These are phyloP conservation scores for Pichia sp. DNA, from an alignment of 1,139 yeast genomes.

Conservation along the genomic window DNA sequence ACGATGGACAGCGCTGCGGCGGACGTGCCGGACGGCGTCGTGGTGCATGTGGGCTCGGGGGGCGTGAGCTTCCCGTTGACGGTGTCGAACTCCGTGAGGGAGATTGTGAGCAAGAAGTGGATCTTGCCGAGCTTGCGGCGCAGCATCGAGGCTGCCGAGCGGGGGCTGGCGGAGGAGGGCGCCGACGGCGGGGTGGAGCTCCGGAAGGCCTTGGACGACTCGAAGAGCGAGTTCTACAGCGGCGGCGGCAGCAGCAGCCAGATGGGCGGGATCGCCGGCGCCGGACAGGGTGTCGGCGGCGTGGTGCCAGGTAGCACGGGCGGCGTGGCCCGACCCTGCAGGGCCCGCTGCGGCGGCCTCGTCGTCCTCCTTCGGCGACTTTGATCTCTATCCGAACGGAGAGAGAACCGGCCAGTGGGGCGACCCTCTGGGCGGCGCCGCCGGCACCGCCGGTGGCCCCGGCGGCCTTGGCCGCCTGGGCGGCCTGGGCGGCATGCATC, in stretches of 20 bases:
- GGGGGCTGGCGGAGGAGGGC: not conserved
- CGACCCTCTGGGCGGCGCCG: not conserved
- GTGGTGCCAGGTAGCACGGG: not conserved
- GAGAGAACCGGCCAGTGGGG: not conserved
- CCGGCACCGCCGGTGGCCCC: slow-evolving; percentile 38
- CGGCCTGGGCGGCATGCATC: slow-evolving; percentile 49
- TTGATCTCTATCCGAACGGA: slow-evolving; percentile 5
- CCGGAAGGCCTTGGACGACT: not conserved
- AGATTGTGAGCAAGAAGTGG: not conserved
- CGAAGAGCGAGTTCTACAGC: not conserved
- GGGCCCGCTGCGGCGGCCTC: not conserved
- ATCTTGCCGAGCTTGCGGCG: slow-evolving; percentile 1
- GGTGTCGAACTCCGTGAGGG: slow-evolving; percentile 3
- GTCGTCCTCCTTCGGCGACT: not conserved
- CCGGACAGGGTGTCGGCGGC: not conserved
- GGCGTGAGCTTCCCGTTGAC: slow-evolving; percentile 9
- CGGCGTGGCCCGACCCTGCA: not conserved
- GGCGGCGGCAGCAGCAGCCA: not conserved
- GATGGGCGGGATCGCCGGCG: too few species aligned
- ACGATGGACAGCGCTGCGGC: not conserved
- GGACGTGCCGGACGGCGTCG: not conserved
- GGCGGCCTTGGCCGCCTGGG: not conserved
- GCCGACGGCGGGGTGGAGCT: not conserved
- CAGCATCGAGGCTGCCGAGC: not conserved
- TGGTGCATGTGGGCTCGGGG: not conserved